Conservation (phyloP, 2,329 filamentous ascomycete species). For the Taxawa tesnikishii region DNA sequence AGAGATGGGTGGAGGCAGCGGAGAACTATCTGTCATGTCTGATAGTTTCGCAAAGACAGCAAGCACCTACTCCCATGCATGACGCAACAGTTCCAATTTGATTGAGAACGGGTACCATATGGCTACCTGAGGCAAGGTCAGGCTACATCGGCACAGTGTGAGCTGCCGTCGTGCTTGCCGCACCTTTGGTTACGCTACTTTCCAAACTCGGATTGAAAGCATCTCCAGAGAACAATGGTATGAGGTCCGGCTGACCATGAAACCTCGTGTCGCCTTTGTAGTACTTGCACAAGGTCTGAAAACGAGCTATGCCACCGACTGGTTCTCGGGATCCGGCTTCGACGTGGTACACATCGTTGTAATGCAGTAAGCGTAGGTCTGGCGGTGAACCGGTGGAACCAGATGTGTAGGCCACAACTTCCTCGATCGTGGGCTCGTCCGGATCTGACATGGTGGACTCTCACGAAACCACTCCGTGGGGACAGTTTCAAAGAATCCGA, state of each 20-base stretch:
- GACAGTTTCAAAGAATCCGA: too few relatives aligned
- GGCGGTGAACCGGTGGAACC: constrained; percentile 30
- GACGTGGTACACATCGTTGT: constrained; percentile 90
- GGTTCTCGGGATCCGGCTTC: constrained; percentile 67
- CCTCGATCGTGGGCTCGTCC: constrained; percentile 5
- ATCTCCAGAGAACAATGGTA: constrained; percentile 84
- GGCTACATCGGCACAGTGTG: background rate
- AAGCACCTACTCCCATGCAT: constrained; percentile 59
- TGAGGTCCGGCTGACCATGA: constrained; percentile 48
- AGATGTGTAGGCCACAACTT: constrained; percentile 12
- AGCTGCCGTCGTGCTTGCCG: background rate
- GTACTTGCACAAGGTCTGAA: constrained; percentile 65
- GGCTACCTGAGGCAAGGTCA: constrained; percentile 39
- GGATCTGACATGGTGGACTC: too few relatives aligned
- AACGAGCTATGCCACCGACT: constrained; percentile 67
- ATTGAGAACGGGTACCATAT: constrained; percentile 84
- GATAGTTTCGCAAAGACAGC: background rate
- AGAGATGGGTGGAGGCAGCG: background rate
- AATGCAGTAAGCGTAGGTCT: constrained; percentile 73
- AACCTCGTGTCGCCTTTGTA: constrained; percentile 55
- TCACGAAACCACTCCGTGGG: too few relatives aligned
- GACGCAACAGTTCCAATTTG: constrained; percentile 63
- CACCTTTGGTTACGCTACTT: constrained; percentile 77
- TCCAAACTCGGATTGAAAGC: constrained; percentile 87
- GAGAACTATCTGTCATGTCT: background rate